Evolutionary conservation across 495 filamentous ascomycete genomes (phyloP).

Genomic region (Aspergillus incahuasiensis): DNA sequence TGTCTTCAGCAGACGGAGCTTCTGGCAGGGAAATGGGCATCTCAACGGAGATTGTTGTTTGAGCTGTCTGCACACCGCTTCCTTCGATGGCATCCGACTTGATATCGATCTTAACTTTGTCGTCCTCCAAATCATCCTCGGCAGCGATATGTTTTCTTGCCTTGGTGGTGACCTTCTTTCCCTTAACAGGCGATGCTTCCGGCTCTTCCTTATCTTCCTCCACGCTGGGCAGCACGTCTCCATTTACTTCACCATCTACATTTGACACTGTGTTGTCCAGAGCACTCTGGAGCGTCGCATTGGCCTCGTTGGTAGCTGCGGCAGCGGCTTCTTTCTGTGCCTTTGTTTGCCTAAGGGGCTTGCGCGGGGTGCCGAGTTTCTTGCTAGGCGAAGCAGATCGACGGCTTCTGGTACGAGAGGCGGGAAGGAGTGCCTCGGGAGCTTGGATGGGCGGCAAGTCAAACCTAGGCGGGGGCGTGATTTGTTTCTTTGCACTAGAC

Average conservation of each 20-base stretch:
- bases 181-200: slow-evolving; percentile 23
- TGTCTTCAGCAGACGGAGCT: slow-evolving; percentile 66
- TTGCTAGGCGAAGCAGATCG: slow-evolving; percentile 59
- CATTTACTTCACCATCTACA: slow-evolving; percentile 27
- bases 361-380: slow-evolving; percentile 62
- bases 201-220: slow-evolving; percentile 27
- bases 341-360: slow-evolving; percentile 57
- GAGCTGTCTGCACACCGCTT: slow-evolving; percentile 59
- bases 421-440: slow-evolving; percentile 33
- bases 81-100: slow-evolving; percentile 30
- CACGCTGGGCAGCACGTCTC: slow-evolving; percentile 22
- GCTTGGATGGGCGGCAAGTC: slow-evolving; percentile 43
- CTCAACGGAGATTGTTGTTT: slow-evolving; percentile 77
- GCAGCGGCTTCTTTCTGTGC: slow-evolving; percentile 47
- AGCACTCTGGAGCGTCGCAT: slow-evolving; percentile 46
- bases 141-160: slow-evolving; percentile 30
- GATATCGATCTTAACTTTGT: slow-evolving; percentile 58
- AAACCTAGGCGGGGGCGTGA: slow-evolving; percentile 67
- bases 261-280: slow-evolving; percentile 40
- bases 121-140: slow-evolving; percentile 32
- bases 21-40: slow-evolving; percentile 63
- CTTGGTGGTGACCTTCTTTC: slow-evolving; percentile 29
- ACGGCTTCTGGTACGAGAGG: slow-evolving; percentile 42
- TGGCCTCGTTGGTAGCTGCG: slow-evolving; percentile 44
- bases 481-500: slow-evolving; percentile 58